Base-by-base conservation (phyloP, 2,329 filamentous ascomycete genomes). In the Ophiostoma novo-ulmi region DNA sequence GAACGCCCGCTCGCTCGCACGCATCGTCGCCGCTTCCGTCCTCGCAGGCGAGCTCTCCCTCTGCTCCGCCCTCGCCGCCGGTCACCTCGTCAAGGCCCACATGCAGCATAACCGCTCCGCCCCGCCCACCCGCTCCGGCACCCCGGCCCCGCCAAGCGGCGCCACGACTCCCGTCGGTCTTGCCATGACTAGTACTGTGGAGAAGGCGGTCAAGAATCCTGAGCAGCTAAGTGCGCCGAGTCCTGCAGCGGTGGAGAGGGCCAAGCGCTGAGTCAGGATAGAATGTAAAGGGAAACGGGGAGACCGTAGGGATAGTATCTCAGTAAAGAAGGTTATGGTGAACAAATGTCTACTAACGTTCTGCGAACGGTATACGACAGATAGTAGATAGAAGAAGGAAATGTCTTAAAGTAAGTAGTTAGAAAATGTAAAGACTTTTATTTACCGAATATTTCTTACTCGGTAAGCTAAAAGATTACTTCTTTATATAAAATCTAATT, bases 91-190 rank as follows among this genome's bases (percentile, higher is more conserved):
- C 74, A 83, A 80, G 76, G 94, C 94, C 41, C 95, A 99, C 82
- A 99, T 99, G 95, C 88, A 90, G 73, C 95, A 98, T 82, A 99
- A 99, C 83, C 89, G 95, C 71, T 93, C 90, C 75, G 83, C 84
- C 17, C 89, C 86, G 5, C 89, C 92, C 0, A 93, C 90, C 17
- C 82, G 91, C 72, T 85, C 85, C 48, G 86, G 85, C 44, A 93
- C 91, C 0, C 91, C 91, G 7, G 74, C 74, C 0, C 75, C 75
- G 1, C 39, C 80, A 2, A 70, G 44, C 36, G 77, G 78, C 14
- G 72, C 79, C 8, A 78, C 80, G 77, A 83, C 82, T 1, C 81
- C 83, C 22, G 80, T 52, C 48, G n/a, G 82, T 2, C 77, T 87
- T 71, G 77, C 83, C 64, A 85, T 87, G 85, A 85, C 84, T 6